phyloP scores from a whole-genome alignment of 108 stramenopile genomes.

The Asterionellopsis glacialis region DNA sequence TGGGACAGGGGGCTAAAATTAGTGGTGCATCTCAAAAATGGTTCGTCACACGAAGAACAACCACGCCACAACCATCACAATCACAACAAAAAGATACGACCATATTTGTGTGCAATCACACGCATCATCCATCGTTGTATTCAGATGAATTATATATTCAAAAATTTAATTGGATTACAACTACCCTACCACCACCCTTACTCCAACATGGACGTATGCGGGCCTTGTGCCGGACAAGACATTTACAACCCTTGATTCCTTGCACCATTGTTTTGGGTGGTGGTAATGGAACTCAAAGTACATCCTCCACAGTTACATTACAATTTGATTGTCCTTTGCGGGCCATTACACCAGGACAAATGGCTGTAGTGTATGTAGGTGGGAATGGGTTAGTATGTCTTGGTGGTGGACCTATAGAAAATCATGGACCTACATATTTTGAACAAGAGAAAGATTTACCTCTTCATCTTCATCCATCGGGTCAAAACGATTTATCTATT shows the following conservation, averaged over 20 bases:
- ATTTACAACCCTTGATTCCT: conserved; percentile 71
- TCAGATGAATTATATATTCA: conserved; percentile 53
- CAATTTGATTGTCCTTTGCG: conserved; percentile 56
- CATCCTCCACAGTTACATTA: not conserved
- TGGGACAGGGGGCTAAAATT: conserved; percentile 87
- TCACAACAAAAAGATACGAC: conserved; percentile 22
- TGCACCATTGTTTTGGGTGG: conserved; percentile 36
- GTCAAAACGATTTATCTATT: conserved; percentile 18
- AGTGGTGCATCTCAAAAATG: conserved; percentile 67
- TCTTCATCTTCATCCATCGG: conserved; percentile 30
- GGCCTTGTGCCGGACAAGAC: conserved; percentile 58
- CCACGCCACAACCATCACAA: too few species aligned
- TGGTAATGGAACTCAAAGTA: not conserved
- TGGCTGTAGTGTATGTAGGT: conserved; percentile 64
- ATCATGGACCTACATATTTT: conserved; percentile 38
- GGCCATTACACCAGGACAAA: conserved; percentile 77
- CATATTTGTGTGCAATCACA: conserved; percentile 70
- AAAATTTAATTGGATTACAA: conserved; percentile 64
- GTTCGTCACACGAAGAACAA: conserved; percentile 59
- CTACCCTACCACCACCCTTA: conserved; percentile 25
- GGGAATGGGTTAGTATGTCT: conserved; percentile 65
- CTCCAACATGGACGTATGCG: conserved; percentile 10
- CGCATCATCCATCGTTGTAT: conserved; percentile 83
- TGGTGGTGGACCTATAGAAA: conserved; percentile 66
- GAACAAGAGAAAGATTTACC: conserved; percentile 33